Conservation (phyloP, 2,329 filamentous ascomycete species). For the Trichoderma atrobrunneum region DNA sequence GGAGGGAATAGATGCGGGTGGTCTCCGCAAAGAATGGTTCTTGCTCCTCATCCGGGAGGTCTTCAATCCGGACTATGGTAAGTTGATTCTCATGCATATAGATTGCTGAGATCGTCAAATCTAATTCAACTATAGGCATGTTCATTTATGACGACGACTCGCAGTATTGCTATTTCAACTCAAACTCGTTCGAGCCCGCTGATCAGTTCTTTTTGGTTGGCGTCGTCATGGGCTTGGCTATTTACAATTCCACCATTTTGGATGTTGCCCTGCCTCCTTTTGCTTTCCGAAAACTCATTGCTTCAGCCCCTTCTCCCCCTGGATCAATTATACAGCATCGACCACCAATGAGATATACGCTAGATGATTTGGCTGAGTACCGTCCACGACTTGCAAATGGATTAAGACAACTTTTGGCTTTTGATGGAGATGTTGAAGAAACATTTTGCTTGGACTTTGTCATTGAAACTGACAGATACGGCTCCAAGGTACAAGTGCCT, state of each 20-base stretch:
- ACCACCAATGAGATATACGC: slow-evolving; percentile 66
- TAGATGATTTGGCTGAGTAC: slow-evolving; percentile 82
- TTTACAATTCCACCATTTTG: slow-evolving; percentile 92
- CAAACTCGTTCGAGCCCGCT: slow-evolving; percentile 82
- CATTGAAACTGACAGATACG: slow-evolving; percentile 74
- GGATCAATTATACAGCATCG: slow-evolving; percentile 52
- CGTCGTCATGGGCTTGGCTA: slow-evolving; percentile 81
- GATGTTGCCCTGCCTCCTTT: slow-evolving; percentile 87
- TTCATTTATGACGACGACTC: slow-evolving; percentile 92
- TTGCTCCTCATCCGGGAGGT: slow-evolving; percentile 82
- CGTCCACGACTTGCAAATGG: slow-evolving; percentile 73
- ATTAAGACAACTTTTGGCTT: slow-evolving; percentile 73
- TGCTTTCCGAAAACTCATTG: slow-evolving; percentile 81
- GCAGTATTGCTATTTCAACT: slow-evolving; percentile 89
- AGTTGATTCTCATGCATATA: slow-evolving; percentile 36
- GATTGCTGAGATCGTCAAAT: neutral
- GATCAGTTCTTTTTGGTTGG: slow-evolving; percentile 91
- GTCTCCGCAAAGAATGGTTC: slow-evolving; percentile 93
- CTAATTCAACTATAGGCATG: slow-evolving; percentile 57
- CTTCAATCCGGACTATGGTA: slow-evolving; percentile 86
- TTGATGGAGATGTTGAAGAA: slow-evolving; percentile 76
- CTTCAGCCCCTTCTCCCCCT: slow-evolving; percentile 64
- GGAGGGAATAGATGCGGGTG: slow-evolving; percentile 87
- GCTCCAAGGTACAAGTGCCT: slow-evolving; percentile 61
- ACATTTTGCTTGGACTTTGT: slow-evolving; percentile 83